phyloP scores from a whole-genome alignment of 306 rosid genomes.

The Chamaecrista fasciculata region DNA sequence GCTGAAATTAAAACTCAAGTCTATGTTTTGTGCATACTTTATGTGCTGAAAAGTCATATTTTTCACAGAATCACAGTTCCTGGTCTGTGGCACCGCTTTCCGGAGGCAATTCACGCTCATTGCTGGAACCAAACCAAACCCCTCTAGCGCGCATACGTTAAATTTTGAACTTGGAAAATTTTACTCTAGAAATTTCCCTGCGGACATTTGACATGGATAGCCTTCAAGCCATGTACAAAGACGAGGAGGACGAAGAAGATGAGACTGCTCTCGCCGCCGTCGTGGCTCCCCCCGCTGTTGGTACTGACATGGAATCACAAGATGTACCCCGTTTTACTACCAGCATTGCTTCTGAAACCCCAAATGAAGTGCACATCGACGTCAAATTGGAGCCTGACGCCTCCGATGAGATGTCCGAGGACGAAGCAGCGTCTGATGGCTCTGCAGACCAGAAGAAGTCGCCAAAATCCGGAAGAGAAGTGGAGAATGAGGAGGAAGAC shows the following conservation, averaged over 20 bases:
- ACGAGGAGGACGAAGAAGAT: conserved; percentile 79
- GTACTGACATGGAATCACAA: conserved; percentile 29
- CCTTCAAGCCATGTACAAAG: conserved; percentile 66
- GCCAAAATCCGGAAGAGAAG: conserved; percentile 39
- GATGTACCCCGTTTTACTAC: conserved; percentile 30
- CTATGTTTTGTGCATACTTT: no score
- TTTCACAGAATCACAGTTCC: no score
- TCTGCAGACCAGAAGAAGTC: conserved; percentile 42
- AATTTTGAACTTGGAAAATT: conserved; percentile 6
- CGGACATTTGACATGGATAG: conserved; percentile 49
- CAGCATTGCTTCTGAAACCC: conserved; percentile 43
- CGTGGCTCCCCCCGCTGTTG: neutral
- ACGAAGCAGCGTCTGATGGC: conserved; percentile 52
- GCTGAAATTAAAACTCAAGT: no score
- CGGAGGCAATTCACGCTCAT: neutral
- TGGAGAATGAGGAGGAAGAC: conserved; percentile 57
- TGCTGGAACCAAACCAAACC: neutral
- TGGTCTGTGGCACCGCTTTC: no score
- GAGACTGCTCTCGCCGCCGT: conserved; percentile 26
- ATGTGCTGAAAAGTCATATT: no score
- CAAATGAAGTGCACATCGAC: conserved; percentile 46
- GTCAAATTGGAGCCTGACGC: conserved; percentile 57
- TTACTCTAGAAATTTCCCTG: neutral
- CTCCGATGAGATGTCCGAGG: conserved; percentile 67
- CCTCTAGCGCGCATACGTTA: neutral